A percentile compares a stretch with the other conserved stretches of the same genome.
These are phyloP conservation scores for Arthrobotrys sinensis DNA, from an alignment of 2,329 filamentous ascomycete genomes.

Conservation along the genomic window DNA sequence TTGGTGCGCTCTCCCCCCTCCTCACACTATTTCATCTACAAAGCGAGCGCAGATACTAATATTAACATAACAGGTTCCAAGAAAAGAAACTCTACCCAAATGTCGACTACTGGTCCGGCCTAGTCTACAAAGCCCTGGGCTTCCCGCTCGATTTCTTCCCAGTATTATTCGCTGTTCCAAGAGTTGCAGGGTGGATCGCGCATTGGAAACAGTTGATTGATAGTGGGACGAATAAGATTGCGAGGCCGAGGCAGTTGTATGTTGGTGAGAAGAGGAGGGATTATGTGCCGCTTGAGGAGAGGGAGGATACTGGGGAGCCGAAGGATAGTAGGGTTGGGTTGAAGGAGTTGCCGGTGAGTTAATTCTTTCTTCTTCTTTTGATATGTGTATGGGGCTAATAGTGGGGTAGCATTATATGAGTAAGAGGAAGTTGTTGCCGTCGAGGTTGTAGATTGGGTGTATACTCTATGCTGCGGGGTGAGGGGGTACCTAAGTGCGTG, in stretches of 20 bases:
- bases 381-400: background rate
- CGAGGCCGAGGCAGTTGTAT: slow-evolving; percentile 71
- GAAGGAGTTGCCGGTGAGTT: slow-evolving; percentile 63
- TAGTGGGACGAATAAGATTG: slow-evolving; percentile 71
- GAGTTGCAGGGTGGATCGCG: slow-evolving; percentile 72
- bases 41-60: slow-evolving; percentile 63
- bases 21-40: slow-evolving; percentile 66
- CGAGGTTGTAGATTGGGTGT: slow-evolving; percentile 31
- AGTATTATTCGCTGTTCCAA: slow-evolving; percentile 71
- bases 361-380: background rate
- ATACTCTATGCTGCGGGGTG: too few relatives aligned
- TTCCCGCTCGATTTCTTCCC: slow-evolving; percentile 73
- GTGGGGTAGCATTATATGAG: slow-evolving; percentile 58
- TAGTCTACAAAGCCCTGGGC: slow-evolving; percentile 73
- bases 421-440: slow-evolving; percentile 47
- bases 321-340: slow-evolving; percentile 63
- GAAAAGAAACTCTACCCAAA: slow-evolving; percentile 71
- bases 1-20: slow-evolving; percentile 64
- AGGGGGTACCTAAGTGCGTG: slow-evolving; percentile 1
- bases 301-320: slow-evolving; percentile 65
- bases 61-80: slow-evolving; percentile 67
- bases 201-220: slow-evolving; percentile 72
- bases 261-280: slow-evolving; percentile 69
- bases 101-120: slow-evolving; percentile 72
- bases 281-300: slow-evolving; percentile 68